These are phyloP conservation scores for Fomitiporia mediterranea DNA, from an alignment of 1,284 basidiomycete species.

Conservation along the genomic window DNA sequence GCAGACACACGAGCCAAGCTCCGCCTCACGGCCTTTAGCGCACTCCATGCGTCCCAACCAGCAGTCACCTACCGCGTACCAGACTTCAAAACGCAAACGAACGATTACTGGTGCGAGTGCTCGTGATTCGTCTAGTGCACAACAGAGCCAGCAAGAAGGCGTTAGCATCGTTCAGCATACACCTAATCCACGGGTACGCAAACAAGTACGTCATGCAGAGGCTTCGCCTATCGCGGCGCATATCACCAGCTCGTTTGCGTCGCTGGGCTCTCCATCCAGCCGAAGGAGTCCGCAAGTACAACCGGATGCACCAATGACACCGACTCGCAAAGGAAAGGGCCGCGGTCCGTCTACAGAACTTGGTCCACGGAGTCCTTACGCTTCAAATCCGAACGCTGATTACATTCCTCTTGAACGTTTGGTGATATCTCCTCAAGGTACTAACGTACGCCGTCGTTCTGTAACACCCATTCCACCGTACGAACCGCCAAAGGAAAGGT, in stretches of 20 bases:
- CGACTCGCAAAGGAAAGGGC: conserved; percentile 23
- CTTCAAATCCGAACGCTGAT: conserved; percentile 47
- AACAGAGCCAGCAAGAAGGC: not conserved
- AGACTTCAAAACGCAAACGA: conserved; percentile 15
- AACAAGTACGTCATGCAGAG: conserved; percentile 14
- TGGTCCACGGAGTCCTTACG: conserved; percentile 41
- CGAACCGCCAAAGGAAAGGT: conserved; percentile 59
- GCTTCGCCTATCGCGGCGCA: conserved; percentile 14
- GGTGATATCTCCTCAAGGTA: conserved; percentile 25
- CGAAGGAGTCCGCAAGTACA: conserved; percentile 1
- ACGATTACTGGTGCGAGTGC: conserved; percentile 4
- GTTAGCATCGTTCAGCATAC: conserved; percentile 8
- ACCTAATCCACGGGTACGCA: conserved; percentile 19
- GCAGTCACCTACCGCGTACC: not conserved
- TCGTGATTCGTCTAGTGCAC: not conserved
- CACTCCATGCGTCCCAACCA: conserved; percentile 11
- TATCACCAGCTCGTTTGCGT: not conserved
- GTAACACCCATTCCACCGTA: conserved; percentile 54
- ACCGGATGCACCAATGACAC: conserved; percentile 24
- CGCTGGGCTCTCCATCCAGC: not conserved
- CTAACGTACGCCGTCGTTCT: conserved; percentile 27
- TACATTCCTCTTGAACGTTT: conserved; percentile 35
- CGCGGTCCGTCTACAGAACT: conserved; percentile 27
- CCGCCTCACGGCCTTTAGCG: conserved; percentile 14
- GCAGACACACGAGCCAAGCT: conserved; percentile 3